These are phyloP conservation scores for Cystofilobasidium bisporidii DNA, from an alignment of 768 basidiomycete species.

Conservation along the genomic window DNA sequence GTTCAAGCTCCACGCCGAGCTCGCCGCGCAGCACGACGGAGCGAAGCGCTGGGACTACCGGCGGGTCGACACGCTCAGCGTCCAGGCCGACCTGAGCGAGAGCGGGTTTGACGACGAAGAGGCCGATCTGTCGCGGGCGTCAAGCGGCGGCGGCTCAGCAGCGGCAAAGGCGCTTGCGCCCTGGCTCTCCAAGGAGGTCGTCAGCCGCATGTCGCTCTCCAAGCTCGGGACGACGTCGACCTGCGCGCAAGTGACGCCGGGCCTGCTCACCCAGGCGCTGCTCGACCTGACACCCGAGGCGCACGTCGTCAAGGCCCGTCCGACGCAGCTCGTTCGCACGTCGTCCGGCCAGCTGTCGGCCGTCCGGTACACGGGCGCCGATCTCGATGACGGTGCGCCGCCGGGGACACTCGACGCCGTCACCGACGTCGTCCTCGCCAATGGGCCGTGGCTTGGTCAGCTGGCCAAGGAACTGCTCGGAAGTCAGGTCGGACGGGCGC, in stretches of 20 bases:
- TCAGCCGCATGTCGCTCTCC: constrained; percentile 31
- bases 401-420: constrained; percentile 40
- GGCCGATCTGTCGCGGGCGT: too few species aligned
- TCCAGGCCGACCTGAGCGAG: constrained; percentile 1
- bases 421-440: constrained; percentile 63
- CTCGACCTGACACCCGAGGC: constrained; percentile 52
- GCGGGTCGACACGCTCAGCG: constrained; percentile 46
- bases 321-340: constrained; percentile 35
- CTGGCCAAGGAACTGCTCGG: constrained; percentile 43
- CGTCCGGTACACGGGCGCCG: constrained; percentile 43
- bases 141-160: constrained; percentile 32
- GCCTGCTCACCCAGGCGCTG: constrained; percentile 36
- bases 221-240: constrained; percentile 34
- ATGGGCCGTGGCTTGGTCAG: constrained; percentile 75
- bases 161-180: constrained; percentile 32
- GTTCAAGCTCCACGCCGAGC: constrained; percentile 21
- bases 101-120: background rate
- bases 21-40: constrained; percentile 19
- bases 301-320: constrained; percentile 47
- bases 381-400: constrained; percentile 36
- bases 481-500: constrained; percentile 30
- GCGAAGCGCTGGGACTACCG: constrained; percentile 45
- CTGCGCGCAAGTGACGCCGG: constrained; percentile 40
- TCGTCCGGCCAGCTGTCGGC: constrained; percentile 39
- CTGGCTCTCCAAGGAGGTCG: constrained; percentile 35